phyloP scores from a whole-genome alignment of 2,329 filamentous ascomycete species.

The Aureobasidium pullulans region DNA sequence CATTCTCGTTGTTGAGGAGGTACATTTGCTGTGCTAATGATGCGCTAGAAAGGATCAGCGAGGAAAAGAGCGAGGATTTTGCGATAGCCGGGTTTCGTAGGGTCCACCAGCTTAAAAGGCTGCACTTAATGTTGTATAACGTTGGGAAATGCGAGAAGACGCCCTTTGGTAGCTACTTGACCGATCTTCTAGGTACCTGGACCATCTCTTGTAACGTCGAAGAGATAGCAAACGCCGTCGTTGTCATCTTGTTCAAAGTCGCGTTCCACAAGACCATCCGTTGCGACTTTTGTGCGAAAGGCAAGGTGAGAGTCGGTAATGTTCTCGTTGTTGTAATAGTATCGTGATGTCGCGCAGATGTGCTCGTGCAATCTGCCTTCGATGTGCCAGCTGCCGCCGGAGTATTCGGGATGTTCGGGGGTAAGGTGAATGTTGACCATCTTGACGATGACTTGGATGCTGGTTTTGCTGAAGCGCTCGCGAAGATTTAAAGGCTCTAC shows the following conservation, averaged over 20 bases:
- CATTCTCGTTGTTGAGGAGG: slow-evolving; percentile 43
- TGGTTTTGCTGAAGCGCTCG: slow-evolving; percentile 32
- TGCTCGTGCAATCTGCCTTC: slow-evolving; percentile 50
- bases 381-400: slow-evolving; percentile 49
- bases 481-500: slow-evolving; percentile 16
- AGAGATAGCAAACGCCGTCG: slow-evolving; percentile 19
- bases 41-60: slow-evolving; percentile 45
- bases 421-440: slow-evolving; percentile 53
- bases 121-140: slow-evolving; percentile 43
- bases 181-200: slow-evolving; percentile 32
- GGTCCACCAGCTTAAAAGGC: slow-evolving; percentile 43
- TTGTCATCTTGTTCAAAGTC: slow-evolving; percentile 2
- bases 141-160: slow-evolving; percentile 50
- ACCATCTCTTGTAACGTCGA: slow-evolving; percentile 31
- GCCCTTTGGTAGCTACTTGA: slow-evolving; percentile 38
- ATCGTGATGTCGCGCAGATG: slow-evolving; percentile 56
- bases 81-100: slow-evolving; percentile 46
- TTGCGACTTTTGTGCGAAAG: slow-evolving; percentile 36
- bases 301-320: slow-evolving; percentile 44
- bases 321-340: slow-evolving; percentile 55
- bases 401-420: slow-evolving; percentile 49
- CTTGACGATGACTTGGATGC: slow-evolving; percentile 58
- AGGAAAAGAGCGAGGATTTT: slow-evolving; percentile 52
- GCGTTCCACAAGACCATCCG: slow-evolving; percentile 22
- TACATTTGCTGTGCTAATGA: slow-evolving; percentile 45